Conservation (phyloP, 345 rosid genomes). For the Aurinia saxatilis region DNA sequence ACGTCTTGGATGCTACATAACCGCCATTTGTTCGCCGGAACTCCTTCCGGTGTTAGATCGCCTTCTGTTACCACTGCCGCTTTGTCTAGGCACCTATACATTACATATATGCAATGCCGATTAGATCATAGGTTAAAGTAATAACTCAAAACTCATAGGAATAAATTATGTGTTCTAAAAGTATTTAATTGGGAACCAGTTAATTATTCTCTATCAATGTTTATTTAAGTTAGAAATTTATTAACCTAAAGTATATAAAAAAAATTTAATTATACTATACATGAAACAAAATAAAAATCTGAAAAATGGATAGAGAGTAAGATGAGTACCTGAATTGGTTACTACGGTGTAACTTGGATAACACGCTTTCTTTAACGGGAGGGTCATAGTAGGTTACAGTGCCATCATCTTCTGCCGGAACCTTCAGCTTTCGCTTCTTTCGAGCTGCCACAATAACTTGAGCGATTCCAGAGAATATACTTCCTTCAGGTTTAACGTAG, state of each 20-base stretch:
- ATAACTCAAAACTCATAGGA: too few relatives aligned
- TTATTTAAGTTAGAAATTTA: too few relatives aligned
- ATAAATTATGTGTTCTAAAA: too few relatives aligned
- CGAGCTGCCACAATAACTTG: conserved; percentile 58
- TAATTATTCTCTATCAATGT: too few relatives aligned
- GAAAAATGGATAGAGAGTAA: too few relatives aligned
- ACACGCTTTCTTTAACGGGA: conserved; percentile 19
- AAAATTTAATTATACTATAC: too few relatives aligned
- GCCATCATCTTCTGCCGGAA: conserved; percentile 35
- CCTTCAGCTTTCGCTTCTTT: conserved; percentile 32
- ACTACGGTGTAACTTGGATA: conserved; percentile 53
- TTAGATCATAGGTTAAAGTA: not conserved
- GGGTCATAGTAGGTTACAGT: conserved; percentile 32
- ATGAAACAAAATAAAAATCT: not conserved
- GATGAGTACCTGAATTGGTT: conserved; percentile 48
- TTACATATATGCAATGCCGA: not conserved
- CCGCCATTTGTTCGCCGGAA: conserved; percentile 36
- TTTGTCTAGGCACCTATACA: conserved; percentile 64
- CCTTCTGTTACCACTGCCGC: conserved; percentile 47
- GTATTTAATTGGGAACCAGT: too few relatives aligned
- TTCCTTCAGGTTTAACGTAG: conserved; percentile 56
- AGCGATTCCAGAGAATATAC: conserved; percentile 48
- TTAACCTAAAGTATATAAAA: not conserved
- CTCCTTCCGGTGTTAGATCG: conserved; percentile 45
- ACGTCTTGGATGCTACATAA: conserved; percentile 60